These are phyloP conservation scores for Pleurotus giganteus DNA, from an alignment of 768 basidiomycete genomes.

Conservation along the genomic window DNA sequence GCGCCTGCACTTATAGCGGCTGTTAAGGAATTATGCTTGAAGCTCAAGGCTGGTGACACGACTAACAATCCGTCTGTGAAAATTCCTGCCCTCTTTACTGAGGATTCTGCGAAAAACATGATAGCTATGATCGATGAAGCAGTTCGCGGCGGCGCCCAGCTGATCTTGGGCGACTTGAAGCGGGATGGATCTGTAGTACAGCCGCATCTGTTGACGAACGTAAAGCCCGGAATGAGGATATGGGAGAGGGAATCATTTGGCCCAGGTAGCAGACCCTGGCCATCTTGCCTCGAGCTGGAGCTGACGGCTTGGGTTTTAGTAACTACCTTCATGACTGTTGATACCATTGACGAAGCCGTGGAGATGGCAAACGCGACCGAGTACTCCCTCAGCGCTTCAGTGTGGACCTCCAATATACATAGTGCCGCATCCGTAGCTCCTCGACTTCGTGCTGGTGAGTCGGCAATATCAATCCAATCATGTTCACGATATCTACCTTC, in stretches of 20 bases:
- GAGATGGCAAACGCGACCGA: slow-evolving; percentile 53
- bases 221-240: slow-evolving; percentile 46
- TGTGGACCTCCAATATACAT: slow-evolving; percentile 51
- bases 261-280: slow-evolving; percentile 35
- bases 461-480: neutral
- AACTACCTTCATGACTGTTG: slow-evolving; percentile 40
- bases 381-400: slow-evolving; percentile 47
- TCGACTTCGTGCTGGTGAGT: slow-evolving; percentile 45
- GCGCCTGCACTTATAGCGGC: slow-evolving; percentile 32
- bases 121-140: slow-evolving; percentile 44
- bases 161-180: slow-evolving; percentile 42
- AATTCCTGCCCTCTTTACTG: slow-evolving; percentile 41
- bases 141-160: slow-evolving; percentile 38
- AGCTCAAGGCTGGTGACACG: slow-evolving; percentile 39
- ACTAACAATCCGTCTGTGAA: slow-evolving; percentile 23
- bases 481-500: neutral
- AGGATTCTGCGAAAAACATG: slow-evolving; percentile 44
- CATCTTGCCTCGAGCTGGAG: neutral
- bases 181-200: slow-evolving; percentile 41
- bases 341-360: slow-evolving; percentile 52
- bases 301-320: slow-evolving; percentile 25
- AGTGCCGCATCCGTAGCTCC: slow-evolving; percentile 43
- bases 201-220: slow-evolving; percentile 49
- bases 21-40: slow-evolving; percentile 28
- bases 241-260: slow-evolving; percentile 66